Conservation (phyloP, 352 stramenopile species). For the Globisporangium spinosum region DNA sequence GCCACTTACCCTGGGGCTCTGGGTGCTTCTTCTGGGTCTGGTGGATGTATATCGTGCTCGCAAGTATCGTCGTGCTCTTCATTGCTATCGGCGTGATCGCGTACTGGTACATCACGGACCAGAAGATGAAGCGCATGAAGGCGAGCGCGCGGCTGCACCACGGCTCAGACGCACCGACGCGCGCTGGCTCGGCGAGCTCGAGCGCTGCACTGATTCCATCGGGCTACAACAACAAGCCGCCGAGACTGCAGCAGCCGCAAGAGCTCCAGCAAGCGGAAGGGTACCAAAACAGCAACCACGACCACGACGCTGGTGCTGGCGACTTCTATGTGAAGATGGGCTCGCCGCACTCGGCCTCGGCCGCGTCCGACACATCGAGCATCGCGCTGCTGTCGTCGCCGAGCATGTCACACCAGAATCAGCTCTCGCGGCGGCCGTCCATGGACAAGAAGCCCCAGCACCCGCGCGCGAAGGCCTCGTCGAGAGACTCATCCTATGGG, state of each 20-base stretch:
- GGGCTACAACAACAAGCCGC: constrained; percentile 21
- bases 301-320: not conserved
- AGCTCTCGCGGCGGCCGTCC: constrained; percentile 11
- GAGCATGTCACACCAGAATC: constrained; percentile 22
- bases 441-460: not conserved
- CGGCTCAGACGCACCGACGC: constrained; percentile 22
- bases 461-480: not conserved
- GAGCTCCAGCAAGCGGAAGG: constrained; percentile 14
- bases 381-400: constrained; percentile 58
- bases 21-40: constrained; percentile 83
- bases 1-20: constrained; percentile 53
- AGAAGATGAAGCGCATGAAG: constrained; percentile 40
- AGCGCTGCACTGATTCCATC: constrained; percentile 25
- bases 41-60: constrained; percentile 84
- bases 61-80: constrained; percentile 49
- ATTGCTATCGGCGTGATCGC: constrained; percentile 50
- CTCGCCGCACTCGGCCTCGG: constrained; percentile 50
- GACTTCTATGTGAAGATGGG: constrained; percentile 39
- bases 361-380: constrained; percentile 50
- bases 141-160: constrained; percentile 21
- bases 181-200: constrained; percentile 26
- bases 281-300: not conserved
- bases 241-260: constrained; percentile 28
- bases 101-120: constrained; percentile 56
- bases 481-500: constrained; percentile 2